phyloP scores from a whole-genome alignment of 176 grass and related monocot genomes.

The Oropetium thomaeum region DNA sequence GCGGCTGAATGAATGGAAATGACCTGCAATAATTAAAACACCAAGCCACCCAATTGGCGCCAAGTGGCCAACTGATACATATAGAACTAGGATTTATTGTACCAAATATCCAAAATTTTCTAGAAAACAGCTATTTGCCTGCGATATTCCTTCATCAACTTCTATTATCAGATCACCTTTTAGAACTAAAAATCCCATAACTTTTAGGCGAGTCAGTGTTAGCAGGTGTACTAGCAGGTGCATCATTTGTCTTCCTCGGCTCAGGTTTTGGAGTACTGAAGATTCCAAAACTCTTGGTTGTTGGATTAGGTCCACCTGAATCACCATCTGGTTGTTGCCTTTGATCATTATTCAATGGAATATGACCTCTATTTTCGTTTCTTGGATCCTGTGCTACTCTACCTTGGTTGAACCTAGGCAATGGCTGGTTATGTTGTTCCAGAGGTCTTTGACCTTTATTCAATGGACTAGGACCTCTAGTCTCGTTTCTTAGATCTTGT shows the following conservation, averaged over 20 bases:
- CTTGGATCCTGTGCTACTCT: constrained; percentile 31
- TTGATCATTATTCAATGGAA: constrained; percentile 19
- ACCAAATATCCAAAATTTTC: background rate
- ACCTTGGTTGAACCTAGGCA: constrained; percentile 34
- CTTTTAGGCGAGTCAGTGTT: background rate
- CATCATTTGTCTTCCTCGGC: constrained; percentile 15
- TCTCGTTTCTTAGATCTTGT: too few relatives aligned
- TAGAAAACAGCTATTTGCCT: background rate
- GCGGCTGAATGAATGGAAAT: background rate
- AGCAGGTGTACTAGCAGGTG: background rate
- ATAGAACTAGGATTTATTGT: constrained; percentile 15
- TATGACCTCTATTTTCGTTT: constrained; percentile 29
- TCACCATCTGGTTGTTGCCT: background rate
- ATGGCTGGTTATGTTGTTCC: background rate
- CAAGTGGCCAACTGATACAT: background rate
- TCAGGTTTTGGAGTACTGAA: constrained; percentile 40
- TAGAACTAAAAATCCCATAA: constrained; percentile 38
- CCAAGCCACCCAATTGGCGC: background rate
- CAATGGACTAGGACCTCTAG: too few relatives aligned
- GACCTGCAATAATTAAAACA: background rate
- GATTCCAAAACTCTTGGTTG: constrained; percentile 33
- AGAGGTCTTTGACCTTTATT: background rate
- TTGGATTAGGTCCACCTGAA: constrained; percentile 10
- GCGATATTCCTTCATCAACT: background rate
- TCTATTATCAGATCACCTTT: background rate